These are phyloP conservation scores for Friedmanniomyces endolithicus DNA, from an alignment of 495 filamentous ascomycete genomes.

Conservation along the genomic window DNA sequence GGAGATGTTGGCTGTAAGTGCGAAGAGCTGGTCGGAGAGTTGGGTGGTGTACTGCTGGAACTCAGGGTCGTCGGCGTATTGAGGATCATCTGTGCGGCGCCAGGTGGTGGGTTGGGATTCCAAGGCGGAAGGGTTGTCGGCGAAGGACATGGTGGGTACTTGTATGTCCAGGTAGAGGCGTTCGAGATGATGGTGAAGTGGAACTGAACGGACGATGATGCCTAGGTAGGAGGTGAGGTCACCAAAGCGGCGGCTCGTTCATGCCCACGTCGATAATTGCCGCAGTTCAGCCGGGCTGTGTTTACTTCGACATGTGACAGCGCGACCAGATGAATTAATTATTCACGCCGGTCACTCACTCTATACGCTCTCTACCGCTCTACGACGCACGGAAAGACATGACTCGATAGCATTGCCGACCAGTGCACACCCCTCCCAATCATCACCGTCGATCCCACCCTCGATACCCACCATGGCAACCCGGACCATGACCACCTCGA, in stretches of 20 bases:
- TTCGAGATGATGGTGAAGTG: neutral
- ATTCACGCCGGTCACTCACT: neutral
- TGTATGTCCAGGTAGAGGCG: neutral
- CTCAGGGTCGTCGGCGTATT: slow-evolving; percentile 77
- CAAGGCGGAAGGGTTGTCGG: slow-evolving; percentile 59
- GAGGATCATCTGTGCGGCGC: slow-evolving; percentile 56
- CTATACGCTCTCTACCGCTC: neutral
- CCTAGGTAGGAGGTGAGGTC: neutral
- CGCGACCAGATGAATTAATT: neutral
- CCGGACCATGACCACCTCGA: neutral
- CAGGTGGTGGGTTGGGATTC: slow-evolving; percentile 67
- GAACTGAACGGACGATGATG: neutral
- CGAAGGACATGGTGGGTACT: slow-evolving; percentile 65
- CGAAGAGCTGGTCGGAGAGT: slow-evolving; percentile 75
- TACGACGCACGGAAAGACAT: neutral
- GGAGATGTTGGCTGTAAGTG: slow-evolving; percentile 73
- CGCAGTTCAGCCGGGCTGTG: neutral
- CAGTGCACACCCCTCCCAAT: neutral
- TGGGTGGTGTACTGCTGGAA: slow-evolving; percentile 70
- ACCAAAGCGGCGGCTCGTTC: too few species aligned
- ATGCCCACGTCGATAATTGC: neutral
- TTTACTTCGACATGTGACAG: neutral
- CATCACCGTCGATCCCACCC: neutral
- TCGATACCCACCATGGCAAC: slow-evolving; percentile 29
- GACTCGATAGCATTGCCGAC: neutral